A percentile compares a stretch with the other conserved stretches of the same genome.
Conservation (phyloP, 192 early-diverging fungal species). For the Coemansia sp. region DNA sequence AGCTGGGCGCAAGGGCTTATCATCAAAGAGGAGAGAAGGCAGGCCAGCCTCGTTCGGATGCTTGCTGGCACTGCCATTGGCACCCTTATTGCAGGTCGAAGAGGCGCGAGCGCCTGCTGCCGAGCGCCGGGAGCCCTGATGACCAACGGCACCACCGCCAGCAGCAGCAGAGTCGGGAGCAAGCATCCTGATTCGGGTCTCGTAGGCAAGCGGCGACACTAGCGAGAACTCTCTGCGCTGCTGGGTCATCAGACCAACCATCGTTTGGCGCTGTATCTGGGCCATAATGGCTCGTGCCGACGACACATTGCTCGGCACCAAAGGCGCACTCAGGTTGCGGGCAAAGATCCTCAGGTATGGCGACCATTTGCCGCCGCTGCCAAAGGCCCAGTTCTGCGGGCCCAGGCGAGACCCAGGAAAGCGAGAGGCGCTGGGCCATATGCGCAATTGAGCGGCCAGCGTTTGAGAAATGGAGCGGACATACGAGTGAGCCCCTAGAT, state of each 20-base stretch:
- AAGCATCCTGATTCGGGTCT: constrained; percentile 10
- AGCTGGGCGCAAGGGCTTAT: constrained; percentile 7
- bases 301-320: not conserved
- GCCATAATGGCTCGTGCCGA: constrained; percentile 31
- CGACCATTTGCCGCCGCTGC: constrained; percentile 45
- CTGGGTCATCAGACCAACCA: constrained; percentile 28
- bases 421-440: constrained; percentile 7
- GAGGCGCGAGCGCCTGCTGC: not conserved
- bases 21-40: not conserved
- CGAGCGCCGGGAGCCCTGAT: not conserved
- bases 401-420: constrained; percentile 3
- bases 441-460: constrained; percentile 2
- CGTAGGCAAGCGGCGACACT: constrained; percentile 7
- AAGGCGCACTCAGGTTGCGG: constrained; percentile 19
- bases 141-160: too few species aligned
- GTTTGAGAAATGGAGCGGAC: constrained; percentile 10
- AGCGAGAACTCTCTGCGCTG: constrained; percentile 38
- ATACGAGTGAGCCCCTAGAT: constrained; percentile 3
- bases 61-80: too few species aligned
- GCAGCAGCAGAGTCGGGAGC: not conserved
- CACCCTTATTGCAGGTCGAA: not conserved
- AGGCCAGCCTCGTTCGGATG: not conserved
- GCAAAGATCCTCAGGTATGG: constrained; percentile 28
- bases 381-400: constrained; percentile 28
- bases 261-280: constrained; percentile 38